These are phyloP conservation scores for Clavariopsis aquatica DNA, from an alignment of 495 filamentous ascomycete species.

Conservation along the genomic window DNA sequence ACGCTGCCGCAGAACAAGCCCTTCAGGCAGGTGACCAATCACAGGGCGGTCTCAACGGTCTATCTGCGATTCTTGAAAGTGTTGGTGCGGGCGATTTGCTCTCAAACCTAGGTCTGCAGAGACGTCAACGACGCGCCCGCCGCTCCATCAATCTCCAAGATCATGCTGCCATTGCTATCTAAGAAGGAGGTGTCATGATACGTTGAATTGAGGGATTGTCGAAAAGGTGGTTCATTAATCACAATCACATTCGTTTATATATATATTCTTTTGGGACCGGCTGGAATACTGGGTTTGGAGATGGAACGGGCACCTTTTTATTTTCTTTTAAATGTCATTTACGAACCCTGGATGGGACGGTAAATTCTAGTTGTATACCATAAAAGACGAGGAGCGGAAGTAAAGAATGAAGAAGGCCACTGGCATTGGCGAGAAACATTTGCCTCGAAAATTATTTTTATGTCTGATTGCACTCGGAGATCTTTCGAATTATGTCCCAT, in stretches of 20 bases:
- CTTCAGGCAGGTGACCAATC: not conserved
- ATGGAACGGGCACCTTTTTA: constrained; percentile 3
- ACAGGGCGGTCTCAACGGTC: not conserved
- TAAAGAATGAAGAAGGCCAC: not conserved
- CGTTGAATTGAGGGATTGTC: not conserved
- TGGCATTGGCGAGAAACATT: not conserved
- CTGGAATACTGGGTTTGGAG: constrained; percentile 12
- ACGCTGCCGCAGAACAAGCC: not conserved
- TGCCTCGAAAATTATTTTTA: not conserved
- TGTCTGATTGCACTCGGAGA: not conserved
- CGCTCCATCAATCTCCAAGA: not conserved
- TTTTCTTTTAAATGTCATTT: not conserved
- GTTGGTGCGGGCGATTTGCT: not conserved
- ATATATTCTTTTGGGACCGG: constrained; percentile 3
- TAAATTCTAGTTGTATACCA: constrained; percentile 10
- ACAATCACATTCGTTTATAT: constrained; percentile 1
- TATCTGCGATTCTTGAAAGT: not conserved
- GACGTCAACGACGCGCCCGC: not conserved
- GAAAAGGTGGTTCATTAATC: not conserved
- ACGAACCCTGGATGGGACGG: constrained; percentile 10
- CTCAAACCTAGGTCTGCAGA: not conserved
- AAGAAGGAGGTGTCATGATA: too few species aligned
- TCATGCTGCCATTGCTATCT: not conserved
- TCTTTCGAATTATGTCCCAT: too few species aligned
- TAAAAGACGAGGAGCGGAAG: not conserved